Base-by-base conservation (phyloP, 352 stramenopile genomes). In the Phytophthora cactorum region DNA sequence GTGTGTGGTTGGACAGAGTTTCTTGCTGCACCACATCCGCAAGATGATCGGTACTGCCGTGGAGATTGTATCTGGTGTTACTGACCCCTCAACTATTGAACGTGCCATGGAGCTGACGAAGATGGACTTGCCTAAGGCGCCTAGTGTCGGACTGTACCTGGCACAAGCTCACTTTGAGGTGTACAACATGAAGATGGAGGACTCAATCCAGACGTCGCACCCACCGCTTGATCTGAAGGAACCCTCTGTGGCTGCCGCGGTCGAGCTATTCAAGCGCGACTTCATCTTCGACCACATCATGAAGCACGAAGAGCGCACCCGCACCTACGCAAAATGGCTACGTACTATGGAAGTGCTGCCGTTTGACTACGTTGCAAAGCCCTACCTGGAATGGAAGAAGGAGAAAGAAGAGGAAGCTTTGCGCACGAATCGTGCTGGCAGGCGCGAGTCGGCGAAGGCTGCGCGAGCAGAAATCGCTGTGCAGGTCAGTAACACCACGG, bases 11-110 rank as follows among this genome's bases (percentile, higher is more conserved):
- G 97, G 97, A 14, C 97, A 99, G 74, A 98, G 95, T 45, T 99
- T 99, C 75, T 71, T 99, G 39, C 74, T 99, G 39, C 94, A 99
- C 71, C 97, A 99, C 75, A 99, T 99, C 66, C 95, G 97, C 46
- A 99, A 99, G 79, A 99, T 99, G 97, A 94, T 99, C 39, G 89
- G 87, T 46, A 88, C 74, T 51, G 84, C 86, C 1, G 82, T 91
- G 22, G 89, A 96, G 52, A 72, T 96, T 34, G 77, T 95, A 27
- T 81, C 85, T 6, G 86, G 84, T 11, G 71, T 89, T 8, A 81
- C 84, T 12, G 60, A 74, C 14, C 52, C 72, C 7, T 65, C 63
- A 11, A 87, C 86, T 0, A 91, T 96, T 51, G 62, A 78, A 27
- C 74, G 70, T 2, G 84, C 86, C 22, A 90, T 85, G 50, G 62